These are phyloP conservation scores for Neurospora tetrasperma DNA, from an alignment of 495 filamentous ascomycete species.

Conservation along the genomic window DNA sequence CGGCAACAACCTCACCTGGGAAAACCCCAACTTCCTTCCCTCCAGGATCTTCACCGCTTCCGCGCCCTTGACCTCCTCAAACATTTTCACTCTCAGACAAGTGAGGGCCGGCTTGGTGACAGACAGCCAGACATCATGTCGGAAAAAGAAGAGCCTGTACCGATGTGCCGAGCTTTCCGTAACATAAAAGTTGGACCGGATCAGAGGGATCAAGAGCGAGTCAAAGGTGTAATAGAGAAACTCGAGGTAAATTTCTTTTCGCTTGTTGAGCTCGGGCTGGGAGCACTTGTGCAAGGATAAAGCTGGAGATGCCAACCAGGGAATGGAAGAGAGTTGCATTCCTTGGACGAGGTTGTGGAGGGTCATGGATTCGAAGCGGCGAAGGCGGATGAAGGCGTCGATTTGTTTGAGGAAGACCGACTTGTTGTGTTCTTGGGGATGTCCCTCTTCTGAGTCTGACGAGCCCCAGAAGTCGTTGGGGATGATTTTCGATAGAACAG, in stretches of 20 bases:
- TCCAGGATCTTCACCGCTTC: too few species aligned
- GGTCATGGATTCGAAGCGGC: constrained; percentile 71
- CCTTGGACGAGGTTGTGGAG: constrained; percentile 69
- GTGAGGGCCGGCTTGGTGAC: constrained; percentile 64
- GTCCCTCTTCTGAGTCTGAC: too few species aligned
- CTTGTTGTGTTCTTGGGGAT: constrained; percentile 50
- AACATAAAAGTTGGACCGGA: constrained; percentile 83
- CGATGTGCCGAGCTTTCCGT: constrained; percentile 78
- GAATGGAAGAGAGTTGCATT: constrained; percentile 54
- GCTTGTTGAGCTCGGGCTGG: constrained; percentile 62
- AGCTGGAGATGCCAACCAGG: constrained; percentile 58
- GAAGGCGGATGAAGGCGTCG: constrained; percentile 63
- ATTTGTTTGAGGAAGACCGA: constrained; percentile 51
- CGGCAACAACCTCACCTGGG: constrained; percentile 70
- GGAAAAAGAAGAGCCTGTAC: constrained; percentile 84
- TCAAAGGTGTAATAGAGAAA: constrained; percentile 90
- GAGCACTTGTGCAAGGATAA: constrained; percentile 44
- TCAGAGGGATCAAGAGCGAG: constrained; percentile 77
- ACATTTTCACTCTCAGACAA: constrained; percentile 60
- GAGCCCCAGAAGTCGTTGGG: constrained; percentile 57
- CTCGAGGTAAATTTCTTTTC: constrained; percentile 69
- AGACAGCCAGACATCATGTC: constrained; percentile 81
- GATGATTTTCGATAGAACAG: constrained; percentile 63
- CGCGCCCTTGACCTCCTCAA: constrained; percentile 45
- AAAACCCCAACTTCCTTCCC: constrained; percentile 41